A percentile compares a stretch with the other conserved stretches of the same genome.
phyloP scores from a whole-genome alignment of 2,329 filamentous ascomycete species.

The Diaporthe australafricana region DNA sequence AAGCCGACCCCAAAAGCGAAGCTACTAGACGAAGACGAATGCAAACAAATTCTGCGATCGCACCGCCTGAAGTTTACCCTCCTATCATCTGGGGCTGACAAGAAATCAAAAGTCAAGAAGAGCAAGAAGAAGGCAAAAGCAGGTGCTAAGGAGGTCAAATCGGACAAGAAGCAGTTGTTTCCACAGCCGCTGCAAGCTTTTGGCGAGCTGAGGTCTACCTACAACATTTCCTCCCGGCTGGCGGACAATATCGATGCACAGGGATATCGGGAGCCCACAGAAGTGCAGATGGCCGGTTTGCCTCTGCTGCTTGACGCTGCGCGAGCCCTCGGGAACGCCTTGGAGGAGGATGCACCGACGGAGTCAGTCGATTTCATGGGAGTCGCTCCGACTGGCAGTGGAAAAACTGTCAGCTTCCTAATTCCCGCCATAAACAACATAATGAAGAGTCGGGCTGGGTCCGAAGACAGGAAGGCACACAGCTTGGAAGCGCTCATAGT shows the following conservation, averaged over 20 bases:
- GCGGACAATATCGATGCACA: slow-evolving; percentile 85
- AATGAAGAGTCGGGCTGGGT: slow-evolving; percentile 62
- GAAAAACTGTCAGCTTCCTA: slow-evolving; percentile 94
- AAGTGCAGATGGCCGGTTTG: slow-evolving; percentile 90
- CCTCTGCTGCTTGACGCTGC: slow-evolving; percentile 78
- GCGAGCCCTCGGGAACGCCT: slow-evolving; percentile 57
- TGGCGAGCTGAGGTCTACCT: slow-evolving; percentile 74
- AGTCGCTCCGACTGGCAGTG: slow-evolving; percentile 94
- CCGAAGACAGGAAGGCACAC: slow-evolving; percentile 58
- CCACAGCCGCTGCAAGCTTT: slow-evolving; percentile 86
- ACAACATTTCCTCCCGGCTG: slow-evolving; percentile 79
- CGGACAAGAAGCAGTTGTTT: slow-evolving; percentile 72
- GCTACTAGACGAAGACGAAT: slow-evolving; percentile 74
- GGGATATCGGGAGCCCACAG: slow-evolving; percentile 88
- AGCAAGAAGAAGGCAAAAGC: slow-evolving; percentile 64
- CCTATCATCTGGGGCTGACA: slow-evolving; percentile 64
- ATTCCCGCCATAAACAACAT: slow-evolving; percentile 87
- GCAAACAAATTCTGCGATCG: slow-evolving; percentile 78
- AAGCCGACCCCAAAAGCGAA: slow-evolving; percentile 47
- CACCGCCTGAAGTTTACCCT: slow-evolving; percentile 89
- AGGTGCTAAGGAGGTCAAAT: slow-evolving; percentile 58
- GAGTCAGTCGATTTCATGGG: slow-evolving; percentile 79
- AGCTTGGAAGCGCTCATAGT: slow-evolving; percentile 76
- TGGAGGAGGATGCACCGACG: slow-evolving; percentile 48
- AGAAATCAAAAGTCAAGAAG: slow-evolving; percentile 63